Percentiles rank a stretch among this genome's conserved stretches.
Evolutionary conservation across 78 protist species (phyloP).

Genomic region (Dictyostelium firmibasis): DNA sequence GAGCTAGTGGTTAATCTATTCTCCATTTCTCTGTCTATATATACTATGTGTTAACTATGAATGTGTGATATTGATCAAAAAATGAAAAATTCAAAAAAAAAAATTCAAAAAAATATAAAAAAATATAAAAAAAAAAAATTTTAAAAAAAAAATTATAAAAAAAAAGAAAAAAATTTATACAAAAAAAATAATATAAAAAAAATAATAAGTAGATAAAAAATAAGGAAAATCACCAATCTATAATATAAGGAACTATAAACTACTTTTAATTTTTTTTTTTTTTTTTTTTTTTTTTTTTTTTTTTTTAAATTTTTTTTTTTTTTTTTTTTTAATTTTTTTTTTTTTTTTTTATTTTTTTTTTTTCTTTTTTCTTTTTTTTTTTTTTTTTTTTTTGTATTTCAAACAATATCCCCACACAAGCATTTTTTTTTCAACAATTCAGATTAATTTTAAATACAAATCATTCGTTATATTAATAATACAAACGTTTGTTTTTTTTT

Average conservation of each 20-base stretch:
- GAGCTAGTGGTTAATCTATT: slow-evolving; percentile 5
- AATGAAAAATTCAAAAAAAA: background rate
- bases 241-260: too few species aligned
- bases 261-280: background rate
- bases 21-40: background rate
- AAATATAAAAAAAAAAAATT: background rate
- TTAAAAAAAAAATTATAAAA: too few species aligned
- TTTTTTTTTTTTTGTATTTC: background rate
- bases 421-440: background rate
- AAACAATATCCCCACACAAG: background rate
- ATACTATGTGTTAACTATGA: background rate
- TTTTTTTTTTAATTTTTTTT: background rate
- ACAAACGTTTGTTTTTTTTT: background rate
- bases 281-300: background rate
- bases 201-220: background rate
- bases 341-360: background rate
- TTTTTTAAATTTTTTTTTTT: background rate
- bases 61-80: background rate
- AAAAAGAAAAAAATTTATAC: background rate
- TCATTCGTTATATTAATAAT: background rate
- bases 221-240: background rate
- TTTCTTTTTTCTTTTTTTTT: background rate
- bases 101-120: background rate
- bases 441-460: background rate
- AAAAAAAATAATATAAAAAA: background rate